phyloP scores from a whole-genome alignment of 2,329 filamentous ascomycete species.

The Rhynchosporium agropyri region DNA sequence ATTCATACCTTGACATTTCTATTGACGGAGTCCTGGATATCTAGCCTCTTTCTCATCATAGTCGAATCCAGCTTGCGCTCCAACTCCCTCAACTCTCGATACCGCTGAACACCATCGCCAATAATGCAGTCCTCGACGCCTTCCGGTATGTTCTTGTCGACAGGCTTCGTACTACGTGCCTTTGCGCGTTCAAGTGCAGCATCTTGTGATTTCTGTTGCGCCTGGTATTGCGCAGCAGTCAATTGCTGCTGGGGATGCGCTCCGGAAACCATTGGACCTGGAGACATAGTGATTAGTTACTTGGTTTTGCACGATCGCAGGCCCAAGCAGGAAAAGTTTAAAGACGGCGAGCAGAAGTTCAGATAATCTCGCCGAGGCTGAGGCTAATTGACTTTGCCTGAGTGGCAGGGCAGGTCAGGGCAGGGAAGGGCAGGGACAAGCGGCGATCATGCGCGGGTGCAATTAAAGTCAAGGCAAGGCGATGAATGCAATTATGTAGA shows the following conservation, averaged over 20 bases:
- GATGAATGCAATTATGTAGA: not conserved
- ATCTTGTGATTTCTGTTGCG: conserved; percentile 56
- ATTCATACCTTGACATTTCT: conserved; percentile 67
- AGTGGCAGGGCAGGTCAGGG: not conserved
- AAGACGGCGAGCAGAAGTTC: not conserved
- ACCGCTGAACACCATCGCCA: conserved; percentile 79
- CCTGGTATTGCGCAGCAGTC: conserved; percentile 58
- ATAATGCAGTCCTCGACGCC: conserved; percentile 82
- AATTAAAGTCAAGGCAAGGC: not conserved
- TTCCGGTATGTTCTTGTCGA: conserved; percentile 92
- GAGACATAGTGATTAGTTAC: conserved; percentile 1
- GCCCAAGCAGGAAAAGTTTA: not conserved
- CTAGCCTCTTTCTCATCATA: conserved; percentile 91
- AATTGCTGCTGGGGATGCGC: conserved; percentile 45
- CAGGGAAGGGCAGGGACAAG: not conserved
- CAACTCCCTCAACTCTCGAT: conserved; percentile 80
- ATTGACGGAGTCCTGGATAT: conserved; percentile 81
- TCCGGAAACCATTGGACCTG: conserved; percentile 41
- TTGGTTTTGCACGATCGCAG: not conserved
- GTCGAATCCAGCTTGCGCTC: conserved; percentile 89
- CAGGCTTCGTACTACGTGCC: conserved; percentile 84
- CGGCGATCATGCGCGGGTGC: not conserved
- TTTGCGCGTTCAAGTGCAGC: conserved; percentile 69
- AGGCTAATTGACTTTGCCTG: not conserved
- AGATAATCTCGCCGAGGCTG: not conserved